These are phyloP conservation scores for Tuber magnatum DNA, from an alignment of 495 filamentous ascomycete species.

Conservation along the genomic window DNA sequence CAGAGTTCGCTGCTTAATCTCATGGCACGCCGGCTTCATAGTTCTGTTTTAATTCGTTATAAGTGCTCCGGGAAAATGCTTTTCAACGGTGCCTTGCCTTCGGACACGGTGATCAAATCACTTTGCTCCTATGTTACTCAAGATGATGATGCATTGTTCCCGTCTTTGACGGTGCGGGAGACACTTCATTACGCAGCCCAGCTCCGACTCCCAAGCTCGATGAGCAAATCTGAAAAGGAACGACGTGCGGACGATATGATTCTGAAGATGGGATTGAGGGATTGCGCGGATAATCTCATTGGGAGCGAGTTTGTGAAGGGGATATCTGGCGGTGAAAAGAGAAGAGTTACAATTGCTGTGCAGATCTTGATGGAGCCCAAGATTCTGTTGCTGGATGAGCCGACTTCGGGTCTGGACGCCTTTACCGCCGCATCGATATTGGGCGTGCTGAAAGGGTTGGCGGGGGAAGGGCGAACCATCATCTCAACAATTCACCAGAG, in stretches of 20 bases:
- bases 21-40: conserved; percentile 58
- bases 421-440: conserved; percentile 70
- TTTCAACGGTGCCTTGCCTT: conserved; percentile 61
- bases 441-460: conserved; percentile 59
- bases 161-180: conserved; percentile 67
- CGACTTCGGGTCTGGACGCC: conserved; percentile 67
- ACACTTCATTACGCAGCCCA: conserved; percentile 62
- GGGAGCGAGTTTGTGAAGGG: conserved; percentile 65
- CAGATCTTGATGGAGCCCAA: conserved; percentile 67
- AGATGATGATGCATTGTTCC: conserved; percentile 65
- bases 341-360: conserved; percentile 65
- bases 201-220: conserved; percentile 59
- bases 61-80: conserved; percentile 52
- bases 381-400: conserved; percentile 65
- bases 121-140: conserved; percentile 69
- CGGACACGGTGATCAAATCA: conserved; percentile 57
- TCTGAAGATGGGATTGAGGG: conserved; percentile 65
- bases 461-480: conserved; percentile 65
- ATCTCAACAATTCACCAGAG: conserved; percentile 71
- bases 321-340: conserved; percentile 70
- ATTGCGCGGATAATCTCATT: conserved; percentile 67
- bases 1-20: conserved; percentile 59
- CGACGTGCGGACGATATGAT: conserved; percentile 62
- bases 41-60: conserved; percentile 52
- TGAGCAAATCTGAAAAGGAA: conserved; percentile 58